Evolutionary conservation across 257 asterid genomes (phyloP).

Genomic region (Coffea canephora): DNA sequence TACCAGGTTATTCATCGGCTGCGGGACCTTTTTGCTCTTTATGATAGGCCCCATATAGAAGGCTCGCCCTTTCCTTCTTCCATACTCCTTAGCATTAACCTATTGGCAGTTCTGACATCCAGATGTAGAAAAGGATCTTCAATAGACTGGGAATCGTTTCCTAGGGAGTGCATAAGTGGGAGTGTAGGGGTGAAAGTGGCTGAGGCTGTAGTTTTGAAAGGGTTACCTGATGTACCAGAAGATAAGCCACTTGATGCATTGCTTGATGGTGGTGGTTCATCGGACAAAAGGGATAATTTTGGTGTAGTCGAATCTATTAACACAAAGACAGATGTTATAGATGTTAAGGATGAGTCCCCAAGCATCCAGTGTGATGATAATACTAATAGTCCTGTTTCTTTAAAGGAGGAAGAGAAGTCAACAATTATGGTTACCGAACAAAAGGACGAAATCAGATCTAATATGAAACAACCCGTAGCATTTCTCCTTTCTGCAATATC

Average conservation of each 20-base stretch:
- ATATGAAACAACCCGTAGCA: slow-evolving; percentile 55
- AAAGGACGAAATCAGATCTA: slow-evolving; percentile 35
- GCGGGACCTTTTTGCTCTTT: slow-evolving; percentile 94
- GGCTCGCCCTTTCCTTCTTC: slow-evolving; percentile 96
- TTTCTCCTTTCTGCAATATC: slow-evolving; percentile 82
- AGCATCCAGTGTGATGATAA: slow-evolving; percentile 35
- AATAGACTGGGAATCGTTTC: slow-evolving; percentile 70
- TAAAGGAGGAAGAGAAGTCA: slow-evolving; percentile 39
- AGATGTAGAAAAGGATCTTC: slow-evolving; percentile 65
- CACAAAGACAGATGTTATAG: slow-evolving; percentile 26
- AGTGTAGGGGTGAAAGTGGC: slow-evolving; percentile 23
- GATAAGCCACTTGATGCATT: slow-evolving; percentile 42
- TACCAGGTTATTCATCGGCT: slow-evolving; percentile 89
- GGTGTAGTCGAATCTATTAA: slow-evolving; percentile 30
- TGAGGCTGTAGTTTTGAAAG: slow-evolving; percentile 37
- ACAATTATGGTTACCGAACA: slow-evolving; percentile 35
- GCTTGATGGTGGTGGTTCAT: slow-evolving; percentile 22
- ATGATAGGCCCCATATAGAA: slow-evolving; percentile 95
- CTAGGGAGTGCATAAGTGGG: slow-evolving; percentile 33
- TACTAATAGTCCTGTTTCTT: slow-evolving; percentile 32
- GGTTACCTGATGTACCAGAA: slow-evolving; percentile 49
- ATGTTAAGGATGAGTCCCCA: slow-evolving; percentile 33
- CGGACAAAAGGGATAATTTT: slow-evolving; percentile 27
- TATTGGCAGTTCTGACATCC: slow-evolving; percentile 77
- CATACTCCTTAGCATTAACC: slow-evolving; percentile 76